These are phyloP conservation scores for Bruguiera sexangula DNA, from an alignment of 345 rosid species.

Conservation along the genomic window DNA sequence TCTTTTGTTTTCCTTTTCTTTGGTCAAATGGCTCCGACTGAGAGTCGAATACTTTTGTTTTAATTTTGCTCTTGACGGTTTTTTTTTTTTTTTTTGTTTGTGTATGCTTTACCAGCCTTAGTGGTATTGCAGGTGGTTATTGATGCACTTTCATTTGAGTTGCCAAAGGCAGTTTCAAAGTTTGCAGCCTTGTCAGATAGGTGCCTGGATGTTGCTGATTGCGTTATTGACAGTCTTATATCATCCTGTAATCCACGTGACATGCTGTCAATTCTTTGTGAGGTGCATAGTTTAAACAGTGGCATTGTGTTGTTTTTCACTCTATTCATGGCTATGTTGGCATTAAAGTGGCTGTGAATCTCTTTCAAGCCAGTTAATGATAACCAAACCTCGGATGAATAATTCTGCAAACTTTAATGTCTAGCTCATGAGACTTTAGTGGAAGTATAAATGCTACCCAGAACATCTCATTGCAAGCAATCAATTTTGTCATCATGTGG, in stretches of 20 bases:
- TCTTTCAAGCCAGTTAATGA: background rate
- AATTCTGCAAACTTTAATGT: background rate
- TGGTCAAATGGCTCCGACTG: no score
- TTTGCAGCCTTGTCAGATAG: slow-evolving; percentile 49
- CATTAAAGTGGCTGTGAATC: background rate
- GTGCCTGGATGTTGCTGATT: slow-evolving; percentile 49
- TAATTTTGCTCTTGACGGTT: background rate
- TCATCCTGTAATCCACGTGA: slow-evolving; percentile 70
- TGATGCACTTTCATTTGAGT: slow-evolving; percentile 67
- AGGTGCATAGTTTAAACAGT: slow-evolving; percentile 37
- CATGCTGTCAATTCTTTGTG: slow-evolving; percentile 81
- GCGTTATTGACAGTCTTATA: slow-evolving; percentile 45
- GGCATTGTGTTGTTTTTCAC: background rate
- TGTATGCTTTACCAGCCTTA: background rate
- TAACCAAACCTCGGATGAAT: background rate
- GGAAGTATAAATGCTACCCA: background rate
- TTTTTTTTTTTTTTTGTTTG: slow-evolving; percentile 1
- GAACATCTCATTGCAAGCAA: background rate
- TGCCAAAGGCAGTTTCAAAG: slow-evolving; percentile 64
- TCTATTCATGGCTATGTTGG: background rate
- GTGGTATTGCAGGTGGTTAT: slow-evolving; percentile 43
- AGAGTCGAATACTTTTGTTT: background rate
- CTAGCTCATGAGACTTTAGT: background rate
- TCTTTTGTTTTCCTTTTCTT: background rate
- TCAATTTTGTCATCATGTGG: background rate